Percentiles rank a stretch among this genome's conserved stretches.
phyloP scores from a whole-genome alignment of 192 early-diverging fungal genomes.

The Umbelopsis sp. region DNA sequence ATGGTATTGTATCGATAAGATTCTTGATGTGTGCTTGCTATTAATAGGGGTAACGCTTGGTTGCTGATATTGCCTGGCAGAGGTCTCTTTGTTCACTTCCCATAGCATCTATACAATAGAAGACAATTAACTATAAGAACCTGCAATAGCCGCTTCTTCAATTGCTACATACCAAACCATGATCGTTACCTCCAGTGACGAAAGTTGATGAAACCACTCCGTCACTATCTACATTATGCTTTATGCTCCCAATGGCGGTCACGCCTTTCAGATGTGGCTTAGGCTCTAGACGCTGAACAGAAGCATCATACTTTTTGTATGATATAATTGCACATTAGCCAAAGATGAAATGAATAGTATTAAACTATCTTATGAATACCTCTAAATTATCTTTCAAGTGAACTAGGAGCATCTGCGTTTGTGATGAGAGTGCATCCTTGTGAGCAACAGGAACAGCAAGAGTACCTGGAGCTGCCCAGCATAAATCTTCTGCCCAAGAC shows the following conservation, averaged over 20 bases:
- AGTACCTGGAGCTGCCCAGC: not conserved
- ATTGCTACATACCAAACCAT: not conserved
- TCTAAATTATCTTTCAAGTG: not conserved
- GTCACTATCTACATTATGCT: not conserved
- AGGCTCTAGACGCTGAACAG: not conserved
- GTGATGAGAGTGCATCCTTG: not conserved
- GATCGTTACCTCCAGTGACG: not conserved
- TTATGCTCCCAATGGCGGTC: not conserved
- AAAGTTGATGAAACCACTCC: not conserved
- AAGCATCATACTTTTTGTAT: not conserved
- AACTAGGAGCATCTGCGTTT: not conserved
- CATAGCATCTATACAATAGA: not conserved
- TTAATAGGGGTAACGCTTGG: not conserved
- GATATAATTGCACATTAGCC: not conserved
- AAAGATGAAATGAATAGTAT: not conserved
- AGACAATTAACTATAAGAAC: too few species aligned
- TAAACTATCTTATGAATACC: not conserved
- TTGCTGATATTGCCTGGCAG: not conserved
- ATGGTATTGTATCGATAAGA: not conserved
- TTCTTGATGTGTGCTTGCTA: not conserved
- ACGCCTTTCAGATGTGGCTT: constrained; percentile 1
- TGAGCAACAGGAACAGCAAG: not conserved
- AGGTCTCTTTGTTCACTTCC: not conserved
- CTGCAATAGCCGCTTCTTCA: too few species aligned
- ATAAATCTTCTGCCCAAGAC: not conserved